A percentile compares a stretch with the other conserved stretches of the same genome.
Evolutionary conservation across 106 monocot genomes (phyloP).

Genomic region (Apostasia shenzhenica): DNA sequence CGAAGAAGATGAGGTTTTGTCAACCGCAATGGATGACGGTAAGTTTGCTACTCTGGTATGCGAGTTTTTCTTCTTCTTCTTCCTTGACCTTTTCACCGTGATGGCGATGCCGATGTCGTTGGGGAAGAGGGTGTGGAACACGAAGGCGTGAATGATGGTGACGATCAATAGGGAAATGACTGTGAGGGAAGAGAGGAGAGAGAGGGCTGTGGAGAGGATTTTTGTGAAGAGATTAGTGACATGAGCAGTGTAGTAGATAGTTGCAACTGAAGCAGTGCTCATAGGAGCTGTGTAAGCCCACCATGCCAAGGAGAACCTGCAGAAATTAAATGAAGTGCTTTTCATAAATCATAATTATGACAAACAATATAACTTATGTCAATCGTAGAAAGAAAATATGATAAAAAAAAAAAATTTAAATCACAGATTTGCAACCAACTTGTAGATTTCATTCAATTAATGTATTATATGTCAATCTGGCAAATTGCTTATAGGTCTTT

Average conservation of each 20-base stretch:
- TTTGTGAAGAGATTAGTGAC: slow-evolving; percentile 37
- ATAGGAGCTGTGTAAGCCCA: slow-evolving; percentile 84
- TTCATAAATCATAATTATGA: not conserved
- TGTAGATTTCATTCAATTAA: too few species aligned
- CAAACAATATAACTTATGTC: too few species aligned
- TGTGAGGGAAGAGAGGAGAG: slow-evolving; percentile 49
- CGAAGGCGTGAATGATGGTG: slow-evolving; percentile 56
- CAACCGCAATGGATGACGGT: too few species aligned
- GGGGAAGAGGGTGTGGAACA: slow-evolving; percentile 62
- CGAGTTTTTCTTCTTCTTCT: slow-evolving; percentile 16
- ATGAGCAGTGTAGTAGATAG: slow-evolving; percentile 40
- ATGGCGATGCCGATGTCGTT: slow-evolving; percentile 78
- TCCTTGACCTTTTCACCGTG: slow-evolving; percentile 29
- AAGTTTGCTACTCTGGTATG: slow-evolving; percentile 8
- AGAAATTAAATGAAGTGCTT: not conserved
- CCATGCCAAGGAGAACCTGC: slow-evolving; percentile 71
- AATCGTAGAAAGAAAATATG: too few species aligned
- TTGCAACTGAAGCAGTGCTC: slow-evolving; percentile 54
- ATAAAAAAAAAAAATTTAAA: too few species aligned
- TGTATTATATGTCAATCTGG: too few species aligned
- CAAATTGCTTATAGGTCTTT: too few species aligned
- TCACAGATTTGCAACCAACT: too few species aligned
- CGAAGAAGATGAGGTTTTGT: too few species aligned
- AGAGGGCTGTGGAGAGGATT: slow-evolving; percentile 30
- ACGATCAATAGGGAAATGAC: slow-evolving; percentile 40